Percentiles rank a stretch among this genome's conserved stretches.
Conservation (phyloP, 345 rosid genomes). For the Salix arbutifolia region DNA sequence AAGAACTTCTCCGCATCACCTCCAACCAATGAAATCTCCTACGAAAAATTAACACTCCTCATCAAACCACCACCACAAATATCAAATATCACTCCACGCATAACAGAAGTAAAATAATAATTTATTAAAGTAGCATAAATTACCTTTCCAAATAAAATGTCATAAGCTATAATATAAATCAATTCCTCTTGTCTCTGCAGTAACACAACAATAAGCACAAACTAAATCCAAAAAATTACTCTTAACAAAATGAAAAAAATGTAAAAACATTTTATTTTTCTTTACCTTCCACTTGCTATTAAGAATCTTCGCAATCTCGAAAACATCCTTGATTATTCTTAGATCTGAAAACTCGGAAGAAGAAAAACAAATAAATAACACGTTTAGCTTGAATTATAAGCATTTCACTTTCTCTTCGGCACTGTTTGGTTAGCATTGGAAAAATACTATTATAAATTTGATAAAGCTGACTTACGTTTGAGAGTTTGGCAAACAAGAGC, state of each 20-base stretch:
- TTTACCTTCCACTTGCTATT: slow-evolving; percentile 80
- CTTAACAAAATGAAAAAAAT: no score
- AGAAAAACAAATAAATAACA: background rate
- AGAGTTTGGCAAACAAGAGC: slow-evolving; percentile 97
- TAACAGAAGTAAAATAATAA: no score
- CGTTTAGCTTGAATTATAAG: background rate
- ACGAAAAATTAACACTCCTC: slow-evolving; percentile 11
- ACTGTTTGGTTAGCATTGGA: background rate
- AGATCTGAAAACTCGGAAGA: slow-evolving; percentile 50
- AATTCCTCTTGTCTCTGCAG: slow-evolving; percentile 73
- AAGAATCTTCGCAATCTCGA: slow-evolving; percentile 51
- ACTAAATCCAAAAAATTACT: background rate
- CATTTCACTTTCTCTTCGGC: no score
- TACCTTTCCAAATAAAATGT: slow-evolving; percentile 81
- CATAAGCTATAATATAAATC: slow-evolving; percentile 62
- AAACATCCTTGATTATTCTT: slow-evolving; percentile 57
- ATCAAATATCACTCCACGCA: background rate
- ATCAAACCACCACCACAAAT: slow-evolving; percentile 13
- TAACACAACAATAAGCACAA: background rate
- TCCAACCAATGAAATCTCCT: slow-evolving; percentile 47
- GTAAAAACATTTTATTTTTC: background rate
- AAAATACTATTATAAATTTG: background rate
- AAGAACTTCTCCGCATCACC: slow-evolving; percentile 88
- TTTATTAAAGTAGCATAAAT: background rate
- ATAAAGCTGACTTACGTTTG: slow-evolving; percentile 42